Base-by-base conservation (phyloP, 2,329 filamentous ascomycete genomes). In the Monosporascus sp. region DNA sequence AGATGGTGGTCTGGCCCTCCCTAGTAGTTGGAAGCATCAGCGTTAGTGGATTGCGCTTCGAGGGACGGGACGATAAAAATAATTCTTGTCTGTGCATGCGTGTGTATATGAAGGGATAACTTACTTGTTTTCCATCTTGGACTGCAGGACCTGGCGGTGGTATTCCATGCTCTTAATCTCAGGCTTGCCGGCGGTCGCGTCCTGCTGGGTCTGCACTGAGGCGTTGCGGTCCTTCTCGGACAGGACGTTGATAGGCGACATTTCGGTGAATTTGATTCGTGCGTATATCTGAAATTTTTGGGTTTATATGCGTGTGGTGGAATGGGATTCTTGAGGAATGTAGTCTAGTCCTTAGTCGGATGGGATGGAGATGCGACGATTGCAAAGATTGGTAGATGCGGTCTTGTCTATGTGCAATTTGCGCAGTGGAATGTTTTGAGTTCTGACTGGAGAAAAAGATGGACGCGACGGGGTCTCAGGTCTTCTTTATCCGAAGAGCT, bases 131-230 rank as follows among this genome's bases (percentile, higher is more conserved):
- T 83, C 79, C 70, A 90, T 83, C 76, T 88, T 89, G 68, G 80
- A 82, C 68, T 89, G 81, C 54, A 91, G 76, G 52, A 89, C 78
- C 73, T 90, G 85, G 57, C 88, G 86, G 68, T 91, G 88, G 68
- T 89, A 89, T 66, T 90, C 87, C 78, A 92, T 83, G 74, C 77
- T 84, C 78, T 84, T 84, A 51, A 83, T 72, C 55, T 80, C 73
- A 54, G 62, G 52, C 63, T 65, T 61, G 68, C 78, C 76, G 62
- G 57, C 62, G 54, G 68, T 62, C 50, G 59, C 53, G 51, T 59
- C 63, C 57, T 42, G 55, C 60, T 58, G 61, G 54, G 55, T 69
- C 66, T 27, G 67, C 54, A 81, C 70, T 58, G 76, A 58, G 54
- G 75, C 75, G 72, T 89, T 89, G 72, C 80, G 76, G 74, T 89